Conservation (phyloP, 768 basidiomycete genomes). For the Lactifluus subvellereus region DNA sequence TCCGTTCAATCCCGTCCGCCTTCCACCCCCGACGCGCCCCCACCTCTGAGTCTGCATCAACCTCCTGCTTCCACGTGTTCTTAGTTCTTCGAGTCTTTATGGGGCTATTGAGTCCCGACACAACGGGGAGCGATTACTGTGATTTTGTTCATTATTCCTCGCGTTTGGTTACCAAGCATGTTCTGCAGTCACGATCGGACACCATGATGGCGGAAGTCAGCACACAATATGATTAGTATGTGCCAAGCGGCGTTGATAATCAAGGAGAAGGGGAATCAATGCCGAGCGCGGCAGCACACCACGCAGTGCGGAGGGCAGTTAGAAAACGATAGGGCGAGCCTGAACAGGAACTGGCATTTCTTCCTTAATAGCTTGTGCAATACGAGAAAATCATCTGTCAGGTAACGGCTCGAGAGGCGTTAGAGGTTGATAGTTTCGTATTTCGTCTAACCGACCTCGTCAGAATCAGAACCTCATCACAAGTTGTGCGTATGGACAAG, state of each 20-base stretch:
- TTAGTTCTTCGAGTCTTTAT: no score
- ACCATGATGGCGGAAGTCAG: no score
- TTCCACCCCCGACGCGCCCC: no score
- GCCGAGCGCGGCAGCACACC: not conserved
- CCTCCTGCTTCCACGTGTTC: no score
- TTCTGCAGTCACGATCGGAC: no score
- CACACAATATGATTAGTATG: not conserved
- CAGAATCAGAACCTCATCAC: not conserved
- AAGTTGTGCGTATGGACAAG: not conserved
- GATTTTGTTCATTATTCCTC: no score
- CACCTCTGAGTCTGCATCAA: no score
- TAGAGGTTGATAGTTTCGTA: not conserved
- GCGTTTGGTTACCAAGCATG: no score
- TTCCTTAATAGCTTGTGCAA: not conserved
- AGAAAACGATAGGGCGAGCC: not conserved
- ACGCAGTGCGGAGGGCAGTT: not conserved
- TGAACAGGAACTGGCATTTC: not conserved
- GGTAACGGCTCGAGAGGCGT: not conserved
- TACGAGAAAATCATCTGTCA: not conserved
- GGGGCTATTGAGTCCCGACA: no score
- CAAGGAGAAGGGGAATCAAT: not conserved
- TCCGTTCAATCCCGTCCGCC: no score
- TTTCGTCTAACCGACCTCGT: not conserved
- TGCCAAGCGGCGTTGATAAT: not conserved
- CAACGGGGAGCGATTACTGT: no score